Base-by-base conservation (phyloP, 1,284 basidiomycete species). In the Marasmius fiardii region DNA sequence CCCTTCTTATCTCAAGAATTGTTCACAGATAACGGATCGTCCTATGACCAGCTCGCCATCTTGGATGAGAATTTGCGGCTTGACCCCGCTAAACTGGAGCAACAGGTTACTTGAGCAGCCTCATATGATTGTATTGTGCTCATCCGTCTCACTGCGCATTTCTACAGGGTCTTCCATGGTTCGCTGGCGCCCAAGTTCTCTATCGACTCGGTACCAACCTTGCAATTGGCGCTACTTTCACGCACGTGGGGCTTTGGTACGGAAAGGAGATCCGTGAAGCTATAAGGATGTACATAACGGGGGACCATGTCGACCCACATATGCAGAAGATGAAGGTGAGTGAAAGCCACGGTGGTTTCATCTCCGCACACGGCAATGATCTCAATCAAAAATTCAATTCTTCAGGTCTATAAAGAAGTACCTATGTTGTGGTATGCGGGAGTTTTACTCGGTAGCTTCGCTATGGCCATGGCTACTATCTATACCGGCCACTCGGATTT, bases 351-450 rank as follows among this genome's bases (percentile, higher is more conserved):
- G n/a, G n/a, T n/a, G n/a, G n/a, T n/a, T n/a, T 57, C 43, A n/a
- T 37, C 70, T 67, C 14, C 28, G 11, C 23, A 3, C 7, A 14
- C 14, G 14, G 23, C 43, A 11, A 28, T 39, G 41, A 18, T 2
- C 43, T 21, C 18, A 2, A 11, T 18, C n/a, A 18, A 4, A 37
- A 49, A 65, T 12, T 51, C 11, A 11, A n/a, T 11, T 31, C 31
- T 21, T 24, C 51, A 68, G 64, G 67, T 74, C 7, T 86, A 85
- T 68, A 70, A 71, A 49, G 80, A 80, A 58, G 81, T 83, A 3
- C 83, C 82, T 3, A 77, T 78, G 68, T 84, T 79, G 78, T 85
- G 84, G 82, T 87, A 83, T 67, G 64, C 76, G 23, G 60, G 69
- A 16, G 69, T 79, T 5, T 74, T 84, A 37, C 53, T 72, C 10